Base-by-base conservation (phyloP, 2,329 filamentous ascomycete species). In the Nakataea oryzae region DNA sequence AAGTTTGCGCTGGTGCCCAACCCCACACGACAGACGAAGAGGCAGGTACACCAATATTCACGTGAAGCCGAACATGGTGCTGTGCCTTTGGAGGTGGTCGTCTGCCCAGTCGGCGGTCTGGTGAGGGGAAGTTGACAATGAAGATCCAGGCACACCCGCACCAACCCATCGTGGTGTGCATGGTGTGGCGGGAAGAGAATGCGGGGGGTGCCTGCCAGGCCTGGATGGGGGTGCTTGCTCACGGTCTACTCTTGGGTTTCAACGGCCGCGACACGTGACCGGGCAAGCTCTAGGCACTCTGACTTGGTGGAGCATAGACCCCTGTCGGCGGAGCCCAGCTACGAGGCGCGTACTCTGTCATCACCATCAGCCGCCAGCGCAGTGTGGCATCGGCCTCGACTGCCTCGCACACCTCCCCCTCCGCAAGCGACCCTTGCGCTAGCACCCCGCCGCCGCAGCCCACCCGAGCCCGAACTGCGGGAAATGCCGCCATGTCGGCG, bases 401-500 rank as follows among this genome's bases (percentile, higher is more conserved):
- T n/a, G 21, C 21, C 41, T 32, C 30, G 34, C 3, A 4, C 5
- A 41, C 34, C 2, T 21, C 34, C 12, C 34, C 34, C n/a, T n/a
- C 11, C 21, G 24, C 57, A 26, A 47, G 9, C 57, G n/a, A 59
- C 14, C n/a, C 26, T 7, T 30, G 21, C 27, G 21, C 34, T 41
- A 29, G 30, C 5, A 27, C 21, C 58, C 30, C 28, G 41, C 58
- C 41, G 58, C 58, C 58, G 41, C 58, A 21, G 34, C 17, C 58
- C 29, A 26, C 27, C 21, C 27, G 58, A 54, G 24, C 58, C 58
- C 41, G 41, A 50, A n/a, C 41, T 24, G 24, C 26, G 54, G 60
- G 60, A n/a, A 60, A 61, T 62, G 64, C 54, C 55, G 61, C 57
- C 58, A 66, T 66, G 65, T 64, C 65, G 30, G 54, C 60, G 29